Base-by-base conservation (phyloP, 177 flowering plant species). In the Vitis hybrid region DNA sequence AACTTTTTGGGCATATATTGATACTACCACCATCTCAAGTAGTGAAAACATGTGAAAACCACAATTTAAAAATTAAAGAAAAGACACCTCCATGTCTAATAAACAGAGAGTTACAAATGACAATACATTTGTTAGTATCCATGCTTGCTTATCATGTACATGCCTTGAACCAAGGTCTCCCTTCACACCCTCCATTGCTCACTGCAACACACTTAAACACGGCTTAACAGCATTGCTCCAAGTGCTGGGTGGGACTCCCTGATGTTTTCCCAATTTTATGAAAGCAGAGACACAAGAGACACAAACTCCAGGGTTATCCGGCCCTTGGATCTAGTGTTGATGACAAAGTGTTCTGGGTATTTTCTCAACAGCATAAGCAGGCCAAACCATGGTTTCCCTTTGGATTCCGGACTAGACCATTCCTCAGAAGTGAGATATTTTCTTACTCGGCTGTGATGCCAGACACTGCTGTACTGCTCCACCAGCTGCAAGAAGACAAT, bases 391-490 rank as follows among this genome's bases (percentile, higher is more conserved):
- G 98, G 99, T 67, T 86, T 93, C 66, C 87, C 95, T 70, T 85
- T 86, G 66, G 97, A 73, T 77, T 92, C 98, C 1, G 84, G 81
- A 55, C 71, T 82, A 45, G 89, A 80, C 84, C 92, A 87, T 50
- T 93, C 98, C 72, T 93, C 98, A 0, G 92, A 82, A 45, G 89
- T 87, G 22, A 95, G 95, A 70, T 95, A 95, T 68, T 87, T 86
- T 80, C 99, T 88, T 50, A 96, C 99, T 33, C 95, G 89, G 75
- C 86, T 83, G 77, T 93, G 99, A 76, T 90, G 99, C 99, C 99
- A 96, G 51, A 89, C 58, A 62, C 48, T 80, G 62, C 88, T 70
- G 74, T 77, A 93, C 70, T 85, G 87, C 74, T 96, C 92, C 71
- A 83, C 56, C 81, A 96, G 80, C 99, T 96, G 88, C 72, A n/a